A percentile compares a stretch with the other conserved stretches of the same genome.
These are phyloP conservation scores for Penicillium sp. DNA, from an alignment of 2,329 filamentous ascomycete genomes.

Conservation along the genomic window DNA sequence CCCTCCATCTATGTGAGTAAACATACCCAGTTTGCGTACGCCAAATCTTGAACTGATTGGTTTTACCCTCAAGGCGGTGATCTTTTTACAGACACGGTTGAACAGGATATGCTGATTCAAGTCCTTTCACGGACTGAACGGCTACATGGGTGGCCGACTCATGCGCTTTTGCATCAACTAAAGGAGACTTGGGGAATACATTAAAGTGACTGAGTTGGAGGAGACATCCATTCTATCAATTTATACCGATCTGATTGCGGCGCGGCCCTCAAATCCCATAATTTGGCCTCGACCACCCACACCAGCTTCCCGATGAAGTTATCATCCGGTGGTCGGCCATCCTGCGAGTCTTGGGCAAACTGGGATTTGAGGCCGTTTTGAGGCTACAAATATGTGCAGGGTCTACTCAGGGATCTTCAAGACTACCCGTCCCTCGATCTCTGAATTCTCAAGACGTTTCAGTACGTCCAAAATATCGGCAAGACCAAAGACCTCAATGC, in stretches of 20 bases:
- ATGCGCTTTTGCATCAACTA: constrained; percentile 25
- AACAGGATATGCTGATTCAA: constrained; percentile 29
- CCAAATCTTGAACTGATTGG: not conserved
- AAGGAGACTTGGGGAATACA: constrained; percentile 25
- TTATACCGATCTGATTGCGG: not conserved
- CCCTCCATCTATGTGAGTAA: constrained; percentile 28
- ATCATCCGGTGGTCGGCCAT: not conserved
- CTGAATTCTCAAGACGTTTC: constrained; percentile 40
- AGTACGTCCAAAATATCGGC: constrained; percentile 41
- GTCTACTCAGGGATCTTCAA: constrained; percentile 36
- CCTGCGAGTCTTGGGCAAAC: not conserved
- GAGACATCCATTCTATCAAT: not conserved
- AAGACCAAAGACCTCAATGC: constrained; percentile 43
- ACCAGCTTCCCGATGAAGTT: too few relatives aligned
- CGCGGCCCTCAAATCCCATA: too few relatives aligned
- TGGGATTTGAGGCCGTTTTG: not conserved
- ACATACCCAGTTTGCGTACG: not conserved
- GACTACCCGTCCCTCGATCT: constrained; percentile 45
- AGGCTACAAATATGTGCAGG: too few relatives aligned
- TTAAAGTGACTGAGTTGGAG: constrained; percentile 8
- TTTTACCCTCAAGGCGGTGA: constrained; percentile 23
- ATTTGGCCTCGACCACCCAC: too few relatives aligned
- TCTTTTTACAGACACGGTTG: constrained; percentile 29
- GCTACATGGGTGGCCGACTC: constrained; percentile 28
- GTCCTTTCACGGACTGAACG: constrained; percentile 25